Evolutionary conservation across 345 rosid species (phyloP), one percentile per base, ranked within the genome.

Genomic region (Hibiscus tridactylites): DNA sequence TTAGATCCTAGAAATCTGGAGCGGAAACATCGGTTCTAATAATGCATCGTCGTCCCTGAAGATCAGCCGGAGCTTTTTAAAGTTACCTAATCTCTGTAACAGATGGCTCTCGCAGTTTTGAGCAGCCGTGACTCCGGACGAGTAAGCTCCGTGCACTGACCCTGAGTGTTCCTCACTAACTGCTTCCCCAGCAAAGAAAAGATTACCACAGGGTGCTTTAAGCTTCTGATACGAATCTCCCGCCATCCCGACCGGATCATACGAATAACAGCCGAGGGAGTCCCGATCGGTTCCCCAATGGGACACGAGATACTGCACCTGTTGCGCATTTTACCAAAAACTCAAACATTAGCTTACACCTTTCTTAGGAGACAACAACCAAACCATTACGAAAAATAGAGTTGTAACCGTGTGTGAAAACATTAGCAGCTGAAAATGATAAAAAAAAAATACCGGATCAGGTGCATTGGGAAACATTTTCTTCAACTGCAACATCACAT

Each of bases 161-260:
- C 97, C 97, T 77, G 87, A 91, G 76, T 88, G 91, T 4, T 92
- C 96, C 70, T 87, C 74, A 76, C 91, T 90, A 53, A 88, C 88
- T 3, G 93, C 97, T 83, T 92, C 97, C 73, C 97, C 97, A 74
- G 91, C 96, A 6, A 92, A 92, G 82, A 92, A 92, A 17, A 90
- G 77, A 61, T 86, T 92, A 29, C 89, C 93, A 9, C 90, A 69
- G 0, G 93, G 91, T 58, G 83, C 84, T 50, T 91, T 84, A 53
- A 92, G 89, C 77, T 90, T 88, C 5, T 86, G 85, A 6, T 90
- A 92, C 7, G 85, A 19, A 82, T 90, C 97, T 24, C 44, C 85
- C 0, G 90, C 86, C 86, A 85, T 88, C 61, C 96, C 97, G 17
- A 90, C 93, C n/a, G 81, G 72, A 62, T 92, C 97, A 4, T 88